Evolutionary conservation across 2,329 filamentous ascomycete genomes (phyloP).

Genomic region (Lasiodiplodia sp.): DNA sequence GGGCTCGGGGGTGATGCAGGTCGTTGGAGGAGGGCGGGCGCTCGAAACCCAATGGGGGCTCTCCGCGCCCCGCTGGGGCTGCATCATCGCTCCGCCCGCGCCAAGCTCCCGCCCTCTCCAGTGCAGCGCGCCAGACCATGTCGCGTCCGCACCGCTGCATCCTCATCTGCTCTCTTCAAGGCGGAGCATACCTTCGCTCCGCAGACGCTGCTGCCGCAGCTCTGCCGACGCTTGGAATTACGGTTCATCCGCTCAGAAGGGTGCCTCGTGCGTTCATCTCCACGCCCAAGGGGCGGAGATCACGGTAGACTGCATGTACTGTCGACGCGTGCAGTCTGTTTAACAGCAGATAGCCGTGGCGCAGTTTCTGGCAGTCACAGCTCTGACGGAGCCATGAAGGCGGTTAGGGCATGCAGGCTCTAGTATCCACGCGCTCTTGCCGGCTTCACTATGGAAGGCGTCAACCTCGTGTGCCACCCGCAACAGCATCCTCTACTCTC

Average conservation of each 20-base stretch:
- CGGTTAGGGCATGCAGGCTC: neutral
- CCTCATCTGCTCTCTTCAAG: neutral
- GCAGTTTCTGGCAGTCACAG: neutral
- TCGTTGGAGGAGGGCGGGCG: conserved; percentile 29
- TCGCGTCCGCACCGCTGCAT: neutral
- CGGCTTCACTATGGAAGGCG: conserved; percentile 20
- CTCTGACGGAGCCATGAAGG: neutral
- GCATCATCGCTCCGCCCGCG: conserved; percentile 29
- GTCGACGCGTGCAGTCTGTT: neutral
- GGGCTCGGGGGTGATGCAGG: conserved; percentile 30
- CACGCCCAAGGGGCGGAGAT: conserved; percentile 22
- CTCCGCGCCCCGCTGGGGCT: conserved; percentile 26
- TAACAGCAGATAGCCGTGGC: neutral
- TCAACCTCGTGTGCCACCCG: conserved; percentile 9
- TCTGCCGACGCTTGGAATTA: neutral
- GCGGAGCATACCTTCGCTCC: too few species aligned
- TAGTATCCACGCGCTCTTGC: conserved; percentile 15
- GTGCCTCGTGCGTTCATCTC: conserved; percentile 18
- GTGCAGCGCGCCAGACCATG: neutral
- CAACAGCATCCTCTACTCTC: conserved; percentile 3
- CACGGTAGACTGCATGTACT: conserved; percentile 1
- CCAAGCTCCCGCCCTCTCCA: conserved; percentile 23
- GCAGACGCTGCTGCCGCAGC: neutral
- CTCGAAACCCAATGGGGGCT: conserved; percentile 27
- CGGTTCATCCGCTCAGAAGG: neutral